Conservation (phyloP, 208 protist species). For the Crithidia acanthocephali region DNA sequence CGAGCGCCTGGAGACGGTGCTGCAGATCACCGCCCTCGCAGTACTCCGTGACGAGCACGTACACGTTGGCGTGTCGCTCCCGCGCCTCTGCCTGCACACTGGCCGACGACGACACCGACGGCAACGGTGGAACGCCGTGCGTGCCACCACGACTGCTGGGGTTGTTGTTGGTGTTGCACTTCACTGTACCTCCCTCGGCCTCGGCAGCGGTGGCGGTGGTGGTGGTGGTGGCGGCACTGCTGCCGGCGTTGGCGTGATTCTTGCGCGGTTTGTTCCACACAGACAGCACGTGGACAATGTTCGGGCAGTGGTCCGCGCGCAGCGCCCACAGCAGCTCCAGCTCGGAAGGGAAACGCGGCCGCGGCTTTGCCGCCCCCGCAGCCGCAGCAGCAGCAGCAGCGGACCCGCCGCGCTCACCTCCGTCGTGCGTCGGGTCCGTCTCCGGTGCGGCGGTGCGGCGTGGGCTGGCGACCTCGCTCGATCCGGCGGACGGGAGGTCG, state of each 20-base stretch:
- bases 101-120: not conserved
- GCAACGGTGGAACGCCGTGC: not conserved
- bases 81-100: not conserved
- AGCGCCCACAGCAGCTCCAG: conserved; percentile 37
- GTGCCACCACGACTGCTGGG: too few relatives aligned
- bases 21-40: conserved; percentile 70
- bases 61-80: conserved; percentile 24
- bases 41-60: conserved; percentile 63
- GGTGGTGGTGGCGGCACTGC: not conserved
- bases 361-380: not conserved
- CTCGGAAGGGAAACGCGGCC: conserved; percentile 28
- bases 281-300: conserved; percentile 43
- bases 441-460: conserved; percentile 4
- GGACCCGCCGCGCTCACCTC: too few relatives aligned
- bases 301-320: conserved; percentile 39
- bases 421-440: not conserved
- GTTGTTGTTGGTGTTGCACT: too few relatives aligned
- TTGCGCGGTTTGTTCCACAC: conserved; percentile 37
- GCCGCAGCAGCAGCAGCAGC: too few relatives aligned
- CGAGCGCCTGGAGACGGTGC: conserved; percentile 33
- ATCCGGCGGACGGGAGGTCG: conserved; percentile 16
- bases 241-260: not conserved
- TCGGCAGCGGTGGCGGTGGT: too few relatives aligned
- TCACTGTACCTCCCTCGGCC: too few relatives aligned
- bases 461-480: conserved; percentile 10